A percentile compares a stretch with the other conserved stretches of the same genome.
phyloP scores from a whole-genome alignment of 164 flowering plant genomes.

The Nelumbo lutea region DNA sequence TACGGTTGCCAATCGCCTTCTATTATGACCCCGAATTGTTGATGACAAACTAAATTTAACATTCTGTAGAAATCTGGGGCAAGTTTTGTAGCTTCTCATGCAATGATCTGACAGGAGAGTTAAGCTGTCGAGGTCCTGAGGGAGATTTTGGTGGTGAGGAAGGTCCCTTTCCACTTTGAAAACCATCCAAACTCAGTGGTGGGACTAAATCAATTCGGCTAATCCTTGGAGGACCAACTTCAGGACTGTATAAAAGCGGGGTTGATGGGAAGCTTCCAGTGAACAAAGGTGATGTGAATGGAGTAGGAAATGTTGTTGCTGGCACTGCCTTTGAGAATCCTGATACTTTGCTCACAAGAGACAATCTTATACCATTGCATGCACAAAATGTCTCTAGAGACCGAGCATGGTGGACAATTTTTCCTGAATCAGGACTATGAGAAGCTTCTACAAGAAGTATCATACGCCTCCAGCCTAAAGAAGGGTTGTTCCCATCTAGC shows the following conservation, averaged over 20 bases:
- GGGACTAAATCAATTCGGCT: conserved; percentile 92
- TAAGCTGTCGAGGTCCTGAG: conserved; percentile 54
- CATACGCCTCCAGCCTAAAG: too few species aligned
- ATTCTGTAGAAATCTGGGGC: conserved; percentile 50
- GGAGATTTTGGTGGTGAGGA: conserved; percentile 75
- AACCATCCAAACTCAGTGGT: conserved; percentile 89
- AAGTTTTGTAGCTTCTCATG: conserved; percentile 79
- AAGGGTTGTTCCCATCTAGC: too few species aligned
- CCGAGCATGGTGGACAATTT: too few species aligned
- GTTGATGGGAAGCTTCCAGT: conserved; percentile 97
- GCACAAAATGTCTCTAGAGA: conserved; percentile 39
- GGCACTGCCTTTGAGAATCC: conserved; percentile 12
- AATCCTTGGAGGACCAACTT: conserved; percentile 57
- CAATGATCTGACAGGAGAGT: conserved; percentile 61
- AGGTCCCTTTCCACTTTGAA: conserved; percentile 46
- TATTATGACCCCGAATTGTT: conserved; percentile 33
- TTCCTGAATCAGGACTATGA: too few species aligned
- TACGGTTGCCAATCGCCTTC: conserved; percentile 19
- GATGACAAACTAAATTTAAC: conserved; percentile 37
- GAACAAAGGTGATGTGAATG: conserved; percentile 85
- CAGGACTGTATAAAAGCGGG: conserved; percentile 88
- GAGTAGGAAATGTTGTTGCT: conserved; percentile 59
- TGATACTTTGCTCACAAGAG: too few species aligned
- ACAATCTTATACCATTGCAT: conserved; percentile 14
- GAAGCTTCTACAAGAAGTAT: too few species aligned